Evolutionary conservation across 306 rosid species (phyloP).

Genomic region (Pterocarpus santalinus): DNA sequence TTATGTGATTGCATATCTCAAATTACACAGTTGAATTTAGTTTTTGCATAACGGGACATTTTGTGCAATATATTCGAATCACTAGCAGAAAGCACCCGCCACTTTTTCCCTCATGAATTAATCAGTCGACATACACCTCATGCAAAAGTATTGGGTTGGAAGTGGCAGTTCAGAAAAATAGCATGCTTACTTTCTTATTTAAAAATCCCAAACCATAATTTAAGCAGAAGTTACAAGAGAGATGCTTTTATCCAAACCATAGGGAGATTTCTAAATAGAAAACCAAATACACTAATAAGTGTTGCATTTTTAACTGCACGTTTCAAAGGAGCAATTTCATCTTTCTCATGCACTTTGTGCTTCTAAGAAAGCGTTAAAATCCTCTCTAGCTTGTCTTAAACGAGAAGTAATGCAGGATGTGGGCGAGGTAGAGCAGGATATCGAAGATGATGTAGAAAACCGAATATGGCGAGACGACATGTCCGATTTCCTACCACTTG

Average conservation of each 20-base stretch:
- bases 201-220: too few relatives aligned
- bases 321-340: background rate
- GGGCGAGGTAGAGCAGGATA: constrained; percentile 57
- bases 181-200: background rate
- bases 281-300: too few relatives aligned
- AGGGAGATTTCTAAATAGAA: too few relatives aligned
- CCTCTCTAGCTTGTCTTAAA: constrained; percentile 60
- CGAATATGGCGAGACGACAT: constrained; percentile 62
- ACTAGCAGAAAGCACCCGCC: background rate
- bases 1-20: background rate
- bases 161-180: background rate
- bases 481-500: constrained; percentile 57
- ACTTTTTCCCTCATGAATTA: background rate
- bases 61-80: background rate
- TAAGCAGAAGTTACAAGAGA: too few relatives aligned
- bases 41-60: background rate
- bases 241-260: background rate
- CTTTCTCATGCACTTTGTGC: constrained; percentile 58
- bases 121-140: background rate
- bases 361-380: constrained; percentile 73
- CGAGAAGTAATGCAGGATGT: constrained; percentile 58
- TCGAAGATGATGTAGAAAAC: constrained; percentile 62
- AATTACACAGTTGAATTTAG: background rate
- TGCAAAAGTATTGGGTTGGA: background rate
- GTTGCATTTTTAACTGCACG: too few relatives aligned